Percentiles rank a stretch among this genome's conserved stretches.
Evolutionary conservation across 176 grass and related monocot species (phyloP).

Genomic region (Areca catechu): DNA sequence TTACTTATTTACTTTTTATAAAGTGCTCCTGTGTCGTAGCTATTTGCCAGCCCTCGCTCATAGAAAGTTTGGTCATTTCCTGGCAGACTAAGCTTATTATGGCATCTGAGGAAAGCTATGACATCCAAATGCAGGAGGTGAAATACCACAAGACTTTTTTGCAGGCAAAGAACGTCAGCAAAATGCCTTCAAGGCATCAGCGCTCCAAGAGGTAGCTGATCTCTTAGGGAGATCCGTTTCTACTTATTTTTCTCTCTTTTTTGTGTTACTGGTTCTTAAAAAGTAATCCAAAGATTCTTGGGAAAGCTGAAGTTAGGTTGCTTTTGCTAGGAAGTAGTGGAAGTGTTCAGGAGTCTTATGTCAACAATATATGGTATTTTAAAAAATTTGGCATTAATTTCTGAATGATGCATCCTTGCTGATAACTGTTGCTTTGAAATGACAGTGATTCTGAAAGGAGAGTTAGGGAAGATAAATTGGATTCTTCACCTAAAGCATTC

Average conservation of each 20-base stretch:
- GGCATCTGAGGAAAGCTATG: not conserved
- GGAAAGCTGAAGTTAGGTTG: too few species aligned
- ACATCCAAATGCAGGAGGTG: not conserved
- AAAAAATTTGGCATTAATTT: not conserved
- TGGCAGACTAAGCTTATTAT: not conserved
- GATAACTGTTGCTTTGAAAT: constrained; percentile 21
- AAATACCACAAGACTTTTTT: not conserved
- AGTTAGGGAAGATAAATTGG: constrained; percentile 24
- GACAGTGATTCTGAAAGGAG: constrained; percentile 56
- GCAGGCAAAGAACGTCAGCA: not conserved
- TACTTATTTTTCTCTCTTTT: not conserved
- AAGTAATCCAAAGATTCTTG: too few species aligned
- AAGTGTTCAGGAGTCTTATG: too few species aligned
- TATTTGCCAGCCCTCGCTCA: not conserved
- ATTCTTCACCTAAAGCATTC: constrained; percentile 31
- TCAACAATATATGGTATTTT: too few species aligned
- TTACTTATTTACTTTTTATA: too few species aligned
- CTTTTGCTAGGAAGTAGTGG: too few species aligned
- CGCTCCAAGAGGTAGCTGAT: constrained; percentile 1
- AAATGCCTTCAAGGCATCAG: constrained; percentile 1
- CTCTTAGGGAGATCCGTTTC: constrained; percentile 5
- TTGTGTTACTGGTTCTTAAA: not conserved
- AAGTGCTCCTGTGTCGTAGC: too few species aligned
- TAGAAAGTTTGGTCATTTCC: not conserved
- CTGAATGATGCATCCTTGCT: constrained; percentile 1